Conservation (phyloP, 2,329 filamentous ascomycete species). For the Pseudogymnoascus verrucosus region DNA sequence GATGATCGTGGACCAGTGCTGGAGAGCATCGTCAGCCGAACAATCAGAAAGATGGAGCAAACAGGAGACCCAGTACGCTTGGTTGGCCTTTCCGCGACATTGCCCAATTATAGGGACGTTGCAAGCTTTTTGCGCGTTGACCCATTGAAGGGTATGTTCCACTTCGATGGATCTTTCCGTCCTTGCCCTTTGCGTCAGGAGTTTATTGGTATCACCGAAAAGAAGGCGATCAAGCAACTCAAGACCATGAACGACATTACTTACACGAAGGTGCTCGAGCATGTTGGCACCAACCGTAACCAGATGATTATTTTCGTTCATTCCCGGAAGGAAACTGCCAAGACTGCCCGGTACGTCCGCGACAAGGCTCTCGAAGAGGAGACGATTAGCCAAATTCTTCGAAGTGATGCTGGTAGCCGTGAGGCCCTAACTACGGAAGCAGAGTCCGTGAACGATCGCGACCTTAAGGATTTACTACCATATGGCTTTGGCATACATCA, state of each 20-base stretch:
- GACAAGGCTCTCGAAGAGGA: slow-evolving; percentile 97
- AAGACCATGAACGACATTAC: slow-evolving; percentile 99
- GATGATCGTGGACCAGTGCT: slow-evolving; percentile 95
- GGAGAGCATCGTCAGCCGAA: slow-evolving; percentile 93
- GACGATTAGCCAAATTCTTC: slow-evolving; percentile 90
- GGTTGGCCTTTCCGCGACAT: slow-evolving; percentile 84
- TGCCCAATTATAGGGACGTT: slow-evolving; percentile 95
- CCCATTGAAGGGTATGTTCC: slow-evolving; percentile 75
- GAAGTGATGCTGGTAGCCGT: slow-evolving; percentile 83
- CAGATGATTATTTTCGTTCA: slow-evolving; percentile 99
- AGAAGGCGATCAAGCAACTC: slow-evolving; percentile 96
- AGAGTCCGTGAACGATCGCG: slow-evolving; percentile 71
- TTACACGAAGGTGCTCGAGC: slow-evolving; percentile 94
- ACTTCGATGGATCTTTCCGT: slow-evolving; percentile 90
- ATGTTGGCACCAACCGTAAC: slow-evolving; percentile 85
- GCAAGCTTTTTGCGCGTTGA: slow-evolving; percentile 92
- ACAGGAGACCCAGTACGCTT: slow-evolving; percentile 89
- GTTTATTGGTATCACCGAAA: slow-evolving; percentile 94
- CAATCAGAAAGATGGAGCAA: slow-evolving; percentile 86
- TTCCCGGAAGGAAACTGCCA: slow-evolving; percentile 94
- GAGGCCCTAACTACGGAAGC: slow-evolving; percentile 83
- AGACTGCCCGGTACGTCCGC: slow-evolving; percentile 90
- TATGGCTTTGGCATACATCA: slow-evolving; percentile 99
- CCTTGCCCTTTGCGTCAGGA: slow-evolving; percentile 94
- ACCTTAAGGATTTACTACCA: slow-evolving; percentile 87